Evolutionary conservation across 2,329 filamentous ascomycete species (phyloP), one percentile per base, ranked within the genome.

Genomic region (Paecilomyces sp.): DNA sequence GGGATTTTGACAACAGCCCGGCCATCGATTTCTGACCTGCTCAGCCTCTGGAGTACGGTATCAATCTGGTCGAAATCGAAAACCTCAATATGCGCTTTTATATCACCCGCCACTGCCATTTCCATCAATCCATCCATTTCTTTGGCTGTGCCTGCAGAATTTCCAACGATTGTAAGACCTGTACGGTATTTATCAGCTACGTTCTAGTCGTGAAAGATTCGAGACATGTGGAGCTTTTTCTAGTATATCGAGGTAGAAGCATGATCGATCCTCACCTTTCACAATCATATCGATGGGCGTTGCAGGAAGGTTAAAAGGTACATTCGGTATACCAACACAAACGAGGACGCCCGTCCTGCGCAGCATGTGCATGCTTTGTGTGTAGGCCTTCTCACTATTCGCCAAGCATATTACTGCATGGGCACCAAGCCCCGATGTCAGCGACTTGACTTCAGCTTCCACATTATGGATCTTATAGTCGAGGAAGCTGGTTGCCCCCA

Each of bases 281-380:
- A 79, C 77, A 41, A 78, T 77, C 73, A 80, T 80, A 31, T 79
- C 75, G 25, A 81, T 75, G 0, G 79, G 79, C 5, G 74, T 76
- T 61, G 78, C 77, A 4, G 78, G 78, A 18, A 81, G 69, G 63
- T 73, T 72, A 61, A 77, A 80, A 2, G 71, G 72, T 3, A 70
- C 66, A 54, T 73, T 77, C 9, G 79, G 79, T 41, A 80, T 71
- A 1, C 79, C 79, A 3, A 80, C 77, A 34, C 78, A 80, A 1
- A 80, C 78, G 36, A 80, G 70, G 0, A 79, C 78, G 0, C 79
- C 79, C n/a, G 75, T 71, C 6, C 75, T 75, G 9, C 78, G 71
- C n/a, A 79, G 68, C 53, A 80, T 70, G 11, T 72, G 69, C 58
- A 78, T 72, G 34, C 77, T 78, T 59, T 79, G 76, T 31, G 67